phyloP scores from a whole-genome alignment of 331 rosid genomes.

The Prunus yedoensis region DNA sequence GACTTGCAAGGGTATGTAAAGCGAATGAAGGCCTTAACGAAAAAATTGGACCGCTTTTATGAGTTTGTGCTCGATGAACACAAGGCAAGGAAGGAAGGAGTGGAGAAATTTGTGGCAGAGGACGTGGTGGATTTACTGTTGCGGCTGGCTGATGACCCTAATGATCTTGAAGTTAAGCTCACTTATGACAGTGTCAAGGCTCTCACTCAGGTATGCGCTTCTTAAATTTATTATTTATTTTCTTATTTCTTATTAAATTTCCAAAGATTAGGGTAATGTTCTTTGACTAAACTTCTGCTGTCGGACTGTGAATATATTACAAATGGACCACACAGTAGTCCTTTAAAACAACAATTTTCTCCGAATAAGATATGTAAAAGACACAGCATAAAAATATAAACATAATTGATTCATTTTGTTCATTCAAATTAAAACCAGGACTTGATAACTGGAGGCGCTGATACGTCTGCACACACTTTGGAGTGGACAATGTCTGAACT shows the following conservation, averaged over 20 bases:
- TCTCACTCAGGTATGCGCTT: constrained; percentile 15
- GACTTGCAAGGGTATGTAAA: constrained; percentile 23
- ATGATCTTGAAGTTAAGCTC: constrained; percentile 29
- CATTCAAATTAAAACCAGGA: constrained; percentile 21
- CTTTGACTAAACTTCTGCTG: too few species aligned
- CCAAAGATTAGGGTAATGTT: too few species aligned
- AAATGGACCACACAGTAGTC: too few species aligned
- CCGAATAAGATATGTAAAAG: too few species aligned
- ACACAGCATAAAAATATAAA: background rate
- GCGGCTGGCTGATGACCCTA: constrained; percentile 31
- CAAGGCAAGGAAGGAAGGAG: constrained; percentile 6
- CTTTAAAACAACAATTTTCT: too few species aligned
- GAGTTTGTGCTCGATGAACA: constrained; percentile 10
- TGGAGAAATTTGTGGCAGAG: constrained; percentile 22
- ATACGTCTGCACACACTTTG: constrained; percentile 25
- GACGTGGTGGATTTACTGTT: constrained; percentile 36
- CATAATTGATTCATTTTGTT: background rate
- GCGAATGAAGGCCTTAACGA: constrained; percentile 10
- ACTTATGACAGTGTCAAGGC: constrained; percentile 29
- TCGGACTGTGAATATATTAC: too few species aligned
- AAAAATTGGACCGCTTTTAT: constrained; percentile 3
- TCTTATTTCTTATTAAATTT: too few species aligned
- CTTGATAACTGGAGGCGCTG: constrained; percentile 35
- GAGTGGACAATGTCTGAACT: constrained; percentile 53
- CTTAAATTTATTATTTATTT: too few species aligned